A percentile compares a stretch with the other conserved stretches of the same genome.
phyloP scores from a whole-genome alignment of 148 eudicot genomes.

The Vaccinium corymbosum region DNA sequence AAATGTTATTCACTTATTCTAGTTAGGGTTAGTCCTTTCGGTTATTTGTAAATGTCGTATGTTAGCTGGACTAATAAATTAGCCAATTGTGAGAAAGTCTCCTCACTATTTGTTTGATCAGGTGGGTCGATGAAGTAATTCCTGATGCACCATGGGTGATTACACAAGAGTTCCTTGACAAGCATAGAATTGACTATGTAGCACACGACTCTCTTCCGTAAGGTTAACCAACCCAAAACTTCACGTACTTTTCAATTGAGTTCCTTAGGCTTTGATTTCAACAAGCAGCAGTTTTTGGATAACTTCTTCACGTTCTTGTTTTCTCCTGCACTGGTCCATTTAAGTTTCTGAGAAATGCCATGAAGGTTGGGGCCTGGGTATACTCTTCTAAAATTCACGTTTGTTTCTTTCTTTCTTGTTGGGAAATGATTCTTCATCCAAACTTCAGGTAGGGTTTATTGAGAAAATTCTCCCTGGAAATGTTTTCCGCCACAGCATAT shows the following conservation, averaged over 20 bases:
- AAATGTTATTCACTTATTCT: not conserved
- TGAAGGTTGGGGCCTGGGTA: not conserved
- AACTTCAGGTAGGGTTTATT: not conserved
- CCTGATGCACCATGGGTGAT: slow-evolving; percentile 85
- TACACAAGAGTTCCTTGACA: slow-evolving; percentile 56
- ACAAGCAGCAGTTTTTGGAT: too few species aligned
- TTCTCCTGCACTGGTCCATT: not conserved
- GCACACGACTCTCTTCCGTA: slow-evolving; percentile 83
- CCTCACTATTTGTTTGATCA: slow-evolving; percentile 22
- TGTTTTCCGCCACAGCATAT: not conserved
- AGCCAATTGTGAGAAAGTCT: not conserved
- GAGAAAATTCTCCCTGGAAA: not conserved
- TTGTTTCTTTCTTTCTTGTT: not conserved
- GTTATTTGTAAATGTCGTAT: not conserved
- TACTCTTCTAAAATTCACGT: not conserved
- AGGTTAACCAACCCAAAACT: slow-evolving; percentile 36
- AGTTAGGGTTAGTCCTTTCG: not conserved
- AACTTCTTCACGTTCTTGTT: not conserved
- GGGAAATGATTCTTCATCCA: not conserved
- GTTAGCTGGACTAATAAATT: not conserved
- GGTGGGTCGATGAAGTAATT: slow-evolving; percentile 85
- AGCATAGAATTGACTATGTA: slow-evolving; percentile 65
- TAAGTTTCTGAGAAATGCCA: not conserved
- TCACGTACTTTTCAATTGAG: not conserved
- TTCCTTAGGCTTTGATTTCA: not conserved